Evolutionary conservation across 2,329 filamentous ascomycete species (phyloP).

Genomic region (Paradendryphiella salina): DNA sequence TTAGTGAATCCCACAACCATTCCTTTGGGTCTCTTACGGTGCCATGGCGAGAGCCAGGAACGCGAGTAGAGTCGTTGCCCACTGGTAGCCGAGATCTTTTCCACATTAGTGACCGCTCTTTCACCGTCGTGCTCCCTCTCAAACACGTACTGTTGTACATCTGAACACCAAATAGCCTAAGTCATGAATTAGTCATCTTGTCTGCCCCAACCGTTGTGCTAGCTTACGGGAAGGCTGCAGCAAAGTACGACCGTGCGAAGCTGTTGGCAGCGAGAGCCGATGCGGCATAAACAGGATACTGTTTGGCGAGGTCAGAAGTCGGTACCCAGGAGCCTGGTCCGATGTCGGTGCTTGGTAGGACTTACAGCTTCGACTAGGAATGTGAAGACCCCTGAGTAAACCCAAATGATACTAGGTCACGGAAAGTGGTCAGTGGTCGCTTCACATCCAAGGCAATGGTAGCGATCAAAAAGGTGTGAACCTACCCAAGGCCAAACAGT

Average conservation of each 20-base stretch:
- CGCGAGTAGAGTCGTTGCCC: constrained; percentile 53
- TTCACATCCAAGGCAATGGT: constrained; percentile 27
- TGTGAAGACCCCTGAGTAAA: constrained; percentile 84
- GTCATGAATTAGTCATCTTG: constrained; percentile 7
- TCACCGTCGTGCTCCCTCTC: constrained; percentile 29
- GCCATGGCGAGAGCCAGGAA: constrained; percentile 56
- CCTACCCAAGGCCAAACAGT: constrained; percentile 53
- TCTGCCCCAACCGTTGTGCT: constrained; percentile 3
- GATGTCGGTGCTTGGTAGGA: constrained; percentile 28
- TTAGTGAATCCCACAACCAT: constrained; percentile 41
- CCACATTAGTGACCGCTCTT: constrained; percentile 52
- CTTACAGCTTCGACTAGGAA: constrained; percentile 70
- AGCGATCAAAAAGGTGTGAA: constrained; percentile 19
- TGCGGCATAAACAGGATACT: constrained; percentile 56
- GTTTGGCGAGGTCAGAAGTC: constrained; percentile 30
- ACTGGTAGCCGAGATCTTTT: constrained; percentile 54
- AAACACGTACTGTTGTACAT: constrained; percentile 56
- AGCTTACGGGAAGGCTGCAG: constrained; percentile 51
- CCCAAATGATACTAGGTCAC: constrained; percentile 66
- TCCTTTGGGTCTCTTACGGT: constrained; percentile 45
- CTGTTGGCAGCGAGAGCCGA: constrained; percentile 56
- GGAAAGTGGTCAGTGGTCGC: constrained; percentile 36
- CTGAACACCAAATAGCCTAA: constrained; percentile 51
- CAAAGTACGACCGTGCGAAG: constrained; percentile 55
- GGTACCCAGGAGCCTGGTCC: constrained; percentile 23